phyloP scores from a whole-genome alignment of 495 filamentous ascomycete genomes.

The Penicillium daleae region DNA sequence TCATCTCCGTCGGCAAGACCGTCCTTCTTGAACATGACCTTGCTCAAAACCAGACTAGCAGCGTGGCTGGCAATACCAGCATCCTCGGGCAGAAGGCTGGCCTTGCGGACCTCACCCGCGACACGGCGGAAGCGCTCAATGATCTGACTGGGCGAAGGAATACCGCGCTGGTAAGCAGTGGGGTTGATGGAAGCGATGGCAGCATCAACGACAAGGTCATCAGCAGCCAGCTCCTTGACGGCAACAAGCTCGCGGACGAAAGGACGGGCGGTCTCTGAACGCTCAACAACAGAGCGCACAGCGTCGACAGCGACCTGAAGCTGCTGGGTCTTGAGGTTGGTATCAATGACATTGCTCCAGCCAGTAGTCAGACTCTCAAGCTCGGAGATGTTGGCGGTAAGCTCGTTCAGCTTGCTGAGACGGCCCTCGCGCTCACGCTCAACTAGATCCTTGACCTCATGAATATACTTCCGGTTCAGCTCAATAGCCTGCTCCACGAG shows the following conservation, averaged over 20 bases:
- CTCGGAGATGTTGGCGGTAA: slow-evolving; percentile 73
- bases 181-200: slow-evolving; percentile 95
- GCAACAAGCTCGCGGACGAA: slow-evolving; percentile 91
- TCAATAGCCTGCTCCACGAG: slow-evolving; percentile 89
- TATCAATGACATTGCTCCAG: slow-evolving; percentile 86
- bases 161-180: slow-evolving; percentile 87
- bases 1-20: slow-evolving; percentile 85
- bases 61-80: slow-evolving; percentile 94
- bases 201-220: slow-evolving; percentile 82
- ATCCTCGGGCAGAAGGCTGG: slow-evolving; percentile 84
- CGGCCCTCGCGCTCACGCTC: slow-evolving; percentile 88
- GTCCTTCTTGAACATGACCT: slow-evolving; percentile 91
- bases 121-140: slow-evolving; percentile 96
- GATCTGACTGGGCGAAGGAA: slow-evolving; percentile 79
- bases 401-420: slow-evolving; percentile 79
- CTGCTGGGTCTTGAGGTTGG: slow-evolving; percentile 90
- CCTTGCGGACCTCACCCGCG: slow-evolving; percentile 92
- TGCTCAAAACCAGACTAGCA: slow-evolving; percentile 82
- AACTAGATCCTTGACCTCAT: slow-evolving; percentile 77
- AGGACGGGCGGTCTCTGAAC: slow-evolving; percentile 71
- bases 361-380: slow-evolving; percentile 82
- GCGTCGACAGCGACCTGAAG: slow-evolving; percentile 94
- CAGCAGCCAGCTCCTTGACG: slow-evolving; percentile 84
- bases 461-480: slow-evolving; percentile 80
- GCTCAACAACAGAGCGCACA: slow-evolving; percentile 79